Base-by-base conservation (phyloP, 2,329 filamentous ascomycete genomes). In the Clonostachys solani region DNA sequence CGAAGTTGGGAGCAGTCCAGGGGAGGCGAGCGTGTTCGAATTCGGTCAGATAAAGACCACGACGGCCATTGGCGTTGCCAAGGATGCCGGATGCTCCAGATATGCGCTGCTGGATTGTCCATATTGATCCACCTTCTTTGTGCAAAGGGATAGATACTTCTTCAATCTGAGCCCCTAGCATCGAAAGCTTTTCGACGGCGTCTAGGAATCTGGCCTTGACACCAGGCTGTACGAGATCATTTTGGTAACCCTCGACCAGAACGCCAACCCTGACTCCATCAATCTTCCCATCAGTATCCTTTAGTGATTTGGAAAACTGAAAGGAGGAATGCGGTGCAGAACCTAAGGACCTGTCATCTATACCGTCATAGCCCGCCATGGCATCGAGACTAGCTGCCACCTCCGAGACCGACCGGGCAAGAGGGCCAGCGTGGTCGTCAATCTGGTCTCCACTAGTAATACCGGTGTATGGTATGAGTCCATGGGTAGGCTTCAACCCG, bases 91-190 rank as follows among this genome's bases (percentile, higher is more conserved):
- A 58, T 2, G 70, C 60, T 2, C 73, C 72, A 0, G 71, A 62
- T 34, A 75, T 71, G 13, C 69, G 65, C n/a, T 71, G 54, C 54
- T 75, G 52, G 54, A 70, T 66, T 55, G 75, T 77, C 75, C 75
- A 80, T 43, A 78, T 71, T 2, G 73, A 66, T 0, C 72, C 67
- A 0, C 72, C 73, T 49, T 77, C 65, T 1, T 64, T 55, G 49
- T 78, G 75, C 1, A 69, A 55, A 0, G 77, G 77, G 12, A 81
- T 62, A 1, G 73, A 77, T 2, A 81, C 62, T 44, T 79, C 70
- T 29, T 72, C 67, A 1, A 81, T 64, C 0, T 52, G 63, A 5
- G 78, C 78, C 1, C 78, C 78, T 0, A 80, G 62, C 1, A 63
- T 56, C 36, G 60, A 50, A 47, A 80, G 68, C 17, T 60, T 65